Conservation (phyloP, 805 yeast genomes). For the Lipomyces kockii region DNA sequence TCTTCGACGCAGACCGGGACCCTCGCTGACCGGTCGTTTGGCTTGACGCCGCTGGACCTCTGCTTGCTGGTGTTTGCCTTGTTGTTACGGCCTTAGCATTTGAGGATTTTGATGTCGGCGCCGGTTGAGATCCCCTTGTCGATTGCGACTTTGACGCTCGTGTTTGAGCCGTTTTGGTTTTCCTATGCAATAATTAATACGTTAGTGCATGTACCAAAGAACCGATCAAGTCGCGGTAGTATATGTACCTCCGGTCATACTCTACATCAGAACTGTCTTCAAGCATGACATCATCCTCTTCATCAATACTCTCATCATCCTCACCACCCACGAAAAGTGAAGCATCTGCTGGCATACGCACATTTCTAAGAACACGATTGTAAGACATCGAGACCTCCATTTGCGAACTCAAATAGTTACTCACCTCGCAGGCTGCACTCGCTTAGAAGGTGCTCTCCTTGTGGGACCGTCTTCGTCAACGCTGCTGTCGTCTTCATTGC, state of each 20-base stretch:
- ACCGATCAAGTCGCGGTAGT: neutral
- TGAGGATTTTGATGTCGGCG: neutral
- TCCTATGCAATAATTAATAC: neutral
- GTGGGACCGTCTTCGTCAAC: neutral
- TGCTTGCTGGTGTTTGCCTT: neutral
- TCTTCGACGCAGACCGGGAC: neutral
- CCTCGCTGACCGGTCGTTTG: neutral
- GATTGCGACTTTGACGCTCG: neutral
- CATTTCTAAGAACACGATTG: neutral
- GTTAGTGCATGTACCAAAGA: neutral
- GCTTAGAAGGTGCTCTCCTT: neutral
- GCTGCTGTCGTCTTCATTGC: neutral
- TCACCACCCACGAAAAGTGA: neutral
- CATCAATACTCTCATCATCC: neutral
- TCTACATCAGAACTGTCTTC: neutral
- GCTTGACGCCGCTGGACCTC: neutral
- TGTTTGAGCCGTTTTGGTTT: neutral
- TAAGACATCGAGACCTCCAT: neutral
- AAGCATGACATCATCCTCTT: slow-evolving; percentile 1
- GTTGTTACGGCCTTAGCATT: neutral
- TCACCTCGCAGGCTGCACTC: slow-evolving; percentile 1
- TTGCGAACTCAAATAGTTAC: neutral
- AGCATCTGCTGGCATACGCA: neutral
- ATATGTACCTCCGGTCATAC: neutral
- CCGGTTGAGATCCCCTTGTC: neutral